Percentiles rank a stretch among this genome's conserved stretches.
These are phyloP conservation scores for Ascochyta fabae DNA, from an alignment of 2,329 filamentous ascomycete species.

Conservation along the genomic window DNA sequence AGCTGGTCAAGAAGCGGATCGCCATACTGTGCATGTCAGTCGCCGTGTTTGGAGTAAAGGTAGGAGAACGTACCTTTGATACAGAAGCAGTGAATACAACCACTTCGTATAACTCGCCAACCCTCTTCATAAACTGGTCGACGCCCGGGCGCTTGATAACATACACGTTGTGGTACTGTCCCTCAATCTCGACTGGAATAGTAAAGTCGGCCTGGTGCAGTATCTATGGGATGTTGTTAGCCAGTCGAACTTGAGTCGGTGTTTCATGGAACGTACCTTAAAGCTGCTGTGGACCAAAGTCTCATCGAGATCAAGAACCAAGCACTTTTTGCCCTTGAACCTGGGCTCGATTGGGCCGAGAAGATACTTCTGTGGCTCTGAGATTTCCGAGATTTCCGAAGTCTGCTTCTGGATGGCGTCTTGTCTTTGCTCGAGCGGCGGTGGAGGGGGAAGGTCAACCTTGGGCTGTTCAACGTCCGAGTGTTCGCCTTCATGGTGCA, in stretches of 20 bases:
- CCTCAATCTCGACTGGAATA: slow-evolving; percentile 98
- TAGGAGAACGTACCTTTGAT: slow-evolving; percentile 73
- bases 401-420: slow-evolving; percentile 48
- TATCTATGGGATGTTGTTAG: slow-evolving; percentile 65
- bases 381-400: slow-evolving; percentile 50
- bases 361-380: slow-evolving; percentile 69
- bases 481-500: slow-evolving; percentile 49
- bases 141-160: slow-evolving; percentile 99
- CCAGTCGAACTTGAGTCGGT: background rate
- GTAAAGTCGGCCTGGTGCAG: slow-evolving; percentile 98
- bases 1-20: slow-evolving; percentile 95
- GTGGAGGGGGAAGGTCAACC: slow-evolving; percentile 63
- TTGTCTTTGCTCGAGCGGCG: slow-evolving; percentile 57
- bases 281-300: slow-evolving; percentile 98
- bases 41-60: background rate
- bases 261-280: slow-evolving; percentile 68
- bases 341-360: slow-evolving; percentile 82
- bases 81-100: slow-evolving; percentile 99
- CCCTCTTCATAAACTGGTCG: slow-evolving; percentile 97
- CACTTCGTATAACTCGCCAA: slow-evolving; percentile 96
- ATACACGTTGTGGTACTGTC: slow-evolving; percentile 98
- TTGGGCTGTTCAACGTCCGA: slow-evolving; percentile 38
- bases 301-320: slow-evolving; percentile 95
- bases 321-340: slow-evolving; percentile 86
- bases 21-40: slow-evolving; percentile 71